phyloP scores from a whole-genome alignment of 108 stramenopile species.

The Fistulifera solaris region DNA sequence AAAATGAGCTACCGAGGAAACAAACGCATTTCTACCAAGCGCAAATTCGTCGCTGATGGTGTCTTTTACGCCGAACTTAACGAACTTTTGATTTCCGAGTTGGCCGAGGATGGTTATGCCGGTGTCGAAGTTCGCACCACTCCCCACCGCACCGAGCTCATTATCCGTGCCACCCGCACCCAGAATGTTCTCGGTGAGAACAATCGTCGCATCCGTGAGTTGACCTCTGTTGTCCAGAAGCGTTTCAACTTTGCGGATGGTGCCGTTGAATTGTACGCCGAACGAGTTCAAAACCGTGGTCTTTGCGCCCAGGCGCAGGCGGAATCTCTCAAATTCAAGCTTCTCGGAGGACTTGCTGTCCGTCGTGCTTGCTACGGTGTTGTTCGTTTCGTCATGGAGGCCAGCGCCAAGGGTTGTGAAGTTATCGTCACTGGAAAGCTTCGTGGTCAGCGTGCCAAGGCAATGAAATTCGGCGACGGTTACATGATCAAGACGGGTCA shows the following conservation, averaged over 20 bases:
- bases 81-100: slow-evolving; percentile 95
- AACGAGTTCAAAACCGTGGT: slow-evolving; percentile 97
- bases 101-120: slow-evolving; percentile 98
- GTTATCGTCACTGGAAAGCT: slow-evolving; percentile 99
- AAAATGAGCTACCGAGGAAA: slow-evolving; percentile 24
- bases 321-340: slow-evolving; percentile 99
- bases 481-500: slow-evolving; percentile 99
- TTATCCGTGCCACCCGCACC: slow-evolving; percentile 98
- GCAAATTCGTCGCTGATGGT: slow-evolving; percentile 99
- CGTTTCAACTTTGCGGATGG: slow-evolving; percentile 97
- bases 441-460: slow-evolving; percentile 99
- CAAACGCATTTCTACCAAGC: slow-evolving; percentile 92
- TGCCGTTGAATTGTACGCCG: slow-evolving; percentile 97
- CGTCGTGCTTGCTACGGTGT: slow-evolving; percentile 99
- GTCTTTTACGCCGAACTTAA: slow-evolving; percentile 99
- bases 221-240: slow-evolving; percentile 98
- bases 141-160: slow-evolving; percentile 98
- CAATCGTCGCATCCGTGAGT: slow-evolving; percentile 98
- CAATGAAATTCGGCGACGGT: slow-evolving; percentile 99
- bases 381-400: slow-evolving; percentile 99
- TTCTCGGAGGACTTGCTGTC: slow-evolving; percentile 97
- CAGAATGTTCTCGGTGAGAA: slow-evolving; percentile 99
- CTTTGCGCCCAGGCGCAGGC: slow-evolving; percentile 99
- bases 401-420: slow-evolving; percentile 98
- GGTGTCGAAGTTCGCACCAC: slow-evolving; percentile 98